Conservation (phyloP, 2,329 filamentous ascomycete genomes). For the Fusarium temperatum region DNA sequence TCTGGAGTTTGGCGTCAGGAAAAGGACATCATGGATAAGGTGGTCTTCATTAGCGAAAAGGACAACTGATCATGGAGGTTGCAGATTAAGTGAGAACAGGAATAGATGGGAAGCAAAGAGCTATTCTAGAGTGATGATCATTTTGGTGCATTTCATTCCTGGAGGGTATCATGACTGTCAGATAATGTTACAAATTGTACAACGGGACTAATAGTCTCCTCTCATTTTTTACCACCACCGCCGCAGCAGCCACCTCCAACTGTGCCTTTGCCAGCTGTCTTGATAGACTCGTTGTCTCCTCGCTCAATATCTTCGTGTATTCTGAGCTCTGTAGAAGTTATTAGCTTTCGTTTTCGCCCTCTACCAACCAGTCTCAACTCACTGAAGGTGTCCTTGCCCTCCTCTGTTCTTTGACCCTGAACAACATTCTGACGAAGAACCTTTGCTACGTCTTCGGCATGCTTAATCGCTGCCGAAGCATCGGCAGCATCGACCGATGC, state of each 20-base stretch:
- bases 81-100: conserved; percentile 16
- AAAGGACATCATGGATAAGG: conserved; percentile 15
- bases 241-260: conserved; percentile 42
- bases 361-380: not conserved
- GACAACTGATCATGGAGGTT: conserved; percentile 17
- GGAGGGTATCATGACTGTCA: conserved; percentile 46
- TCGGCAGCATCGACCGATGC: conserved; percentile 65
- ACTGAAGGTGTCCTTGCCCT: conserved; percentile 65
- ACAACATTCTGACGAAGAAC: conserved; percentile 87
- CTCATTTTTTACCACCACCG: conserved; percentile 46
- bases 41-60: conserved; percentile 32
- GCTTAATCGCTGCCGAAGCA: conserved; percentile 71
- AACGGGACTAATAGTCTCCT: conserved; percentile 20
- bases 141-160: conserved; percentile 36
- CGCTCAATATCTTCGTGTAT: conserved; percentile 93
- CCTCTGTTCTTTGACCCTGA: conserved; percentile 71
- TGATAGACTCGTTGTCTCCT: conserved; percentile 92
- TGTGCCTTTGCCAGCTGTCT: conserved; percentile 61
- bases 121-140: conserved; percentile 27
- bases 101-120: conserved; percentile 17
- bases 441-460: conserved; percentile 83
- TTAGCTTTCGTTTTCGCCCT: not conserved
- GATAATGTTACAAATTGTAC: conserved; percentile 45
- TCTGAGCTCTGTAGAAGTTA: conserved; percentile 70
- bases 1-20: conserved; percentile 42